Percentiles rank a stretch among this genome's conserved stretches.
Evolutionary conservation across 2,329 filamentous ascomycete genomes (phyloP).

Genomic region (Fusarium scirpi): DNA sequence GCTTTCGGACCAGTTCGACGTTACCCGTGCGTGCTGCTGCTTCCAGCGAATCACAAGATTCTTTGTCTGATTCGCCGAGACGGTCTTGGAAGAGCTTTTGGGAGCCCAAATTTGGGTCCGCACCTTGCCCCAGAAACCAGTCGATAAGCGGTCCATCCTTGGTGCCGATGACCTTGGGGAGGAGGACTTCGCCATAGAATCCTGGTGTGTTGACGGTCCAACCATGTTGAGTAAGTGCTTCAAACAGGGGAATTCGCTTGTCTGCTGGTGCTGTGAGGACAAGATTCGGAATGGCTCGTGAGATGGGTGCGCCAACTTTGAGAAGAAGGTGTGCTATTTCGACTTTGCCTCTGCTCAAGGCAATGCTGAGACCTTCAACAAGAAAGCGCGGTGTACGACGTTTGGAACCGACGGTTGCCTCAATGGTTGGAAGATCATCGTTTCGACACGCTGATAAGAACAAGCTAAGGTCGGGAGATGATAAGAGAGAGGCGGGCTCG

Average conservation of each 20-base stretch:
- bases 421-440: conserved; percentile 6
- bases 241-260: conserved; percentile 21
- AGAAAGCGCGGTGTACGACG: conserved; percentile 14
- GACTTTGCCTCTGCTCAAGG: conserved; percentile 22
- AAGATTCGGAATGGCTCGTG: conserved; percentile 3
- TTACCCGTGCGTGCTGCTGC: conserved; percentile 12
- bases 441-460: conserved; percentile 29
- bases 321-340: conserved; percentile 20
- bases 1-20: conserved; percentile 17
- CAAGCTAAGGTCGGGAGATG: background rate
- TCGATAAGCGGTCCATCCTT: conserved; percentile 16
- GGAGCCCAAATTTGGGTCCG: conserved; percentile 35
- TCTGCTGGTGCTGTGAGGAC: conserved; percentile 12
- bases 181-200: conserved; percentile 28
- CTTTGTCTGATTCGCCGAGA: conserved; percentile 16
- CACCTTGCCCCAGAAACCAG: conserved; percentile 40
- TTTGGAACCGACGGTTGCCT: background rate
- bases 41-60: conserved; percentile 32
- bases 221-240: conserved; percentile 18
- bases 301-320: conserved; percentile 24
- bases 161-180: conserved; percentile 10
- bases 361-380: background rate
- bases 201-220: conserved; percentile 32
- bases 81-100: conserved; percentile 24
- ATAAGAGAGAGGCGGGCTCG: background rate